phyloP scores from a whole-genome alignment of 2,329 filamentous ascomycete species.

The Penicillium palitans region DNA sequence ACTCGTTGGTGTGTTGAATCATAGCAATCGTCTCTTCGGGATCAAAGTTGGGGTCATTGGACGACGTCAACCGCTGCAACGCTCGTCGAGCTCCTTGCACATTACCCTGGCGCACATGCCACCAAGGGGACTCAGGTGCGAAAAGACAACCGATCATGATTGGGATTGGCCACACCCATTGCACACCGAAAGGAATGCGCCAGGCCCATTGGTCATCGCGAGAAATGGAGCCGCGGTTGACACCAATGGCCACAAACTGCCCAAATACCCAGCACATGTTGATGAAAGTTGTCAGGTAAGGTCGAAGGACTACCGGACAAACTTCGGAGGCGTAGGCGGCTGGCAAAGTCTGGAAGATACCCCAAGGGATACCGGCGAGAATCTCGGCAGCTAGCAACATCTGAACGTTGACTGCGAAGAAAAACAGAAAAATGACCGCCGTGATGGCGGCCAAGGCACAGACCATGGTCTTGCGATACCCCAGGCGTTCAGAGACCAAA shows the following conservation, averaged over 20 bases:
- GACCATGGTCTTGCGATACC: conserved; percentile 33
- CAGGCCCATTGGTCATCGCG: conserved; percentile 50
- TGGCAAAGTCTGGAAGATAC: conserved; percentile 47
- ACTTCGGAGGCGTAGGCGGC: conserved; percentile 46
- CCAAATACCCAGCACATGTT: conserved; percentile 47
- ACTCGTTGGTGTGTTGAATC: conserved; percentile 82
- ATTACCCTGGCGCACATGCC: conserved; percentile 47
- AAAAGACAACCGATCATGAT: conserved; percentile 45
- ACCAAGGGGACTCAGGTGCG: conserved; percentile 52
- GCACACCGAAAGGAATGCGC: conserved; percentile 50
- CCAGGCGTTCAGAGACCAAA: conserved; percentile 31
- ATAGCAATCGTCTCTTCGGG: conserved; percentile 79
- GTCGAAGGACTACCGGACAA: conserved; percentile 40
- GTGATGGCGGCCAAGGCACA: conserved; percentile 42
- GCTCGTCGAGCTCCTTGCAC: conserved; percentile 45
- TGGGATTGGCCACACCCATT: conserved; percentile 53
- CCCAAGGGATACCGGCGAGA: conserved; percentile 51
- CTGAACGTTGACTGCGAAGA: conserved; percentile 48
- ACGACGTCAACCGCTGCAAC: conserved; percentile 43
- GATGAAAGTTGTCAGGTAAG: conserved; percentile 44
- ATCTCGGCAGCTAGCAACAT: conserved; percentile 49
- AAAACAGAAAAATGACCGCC: conserved; percentile 49
- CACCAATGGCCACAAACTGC: conserved; percentile 49
- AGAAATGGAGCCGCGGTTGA: conserved; percentile 45
- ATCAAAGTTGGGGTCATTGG: conserved; percentile 66